A percentile compares a stretch with the other conserved stretches of the same genome.
These are phyloP conservation scores for Rhizoctonia solani DNA, from an alignment of 1,284 basidiomycete species.

Conservation along the genomic window DNA sequence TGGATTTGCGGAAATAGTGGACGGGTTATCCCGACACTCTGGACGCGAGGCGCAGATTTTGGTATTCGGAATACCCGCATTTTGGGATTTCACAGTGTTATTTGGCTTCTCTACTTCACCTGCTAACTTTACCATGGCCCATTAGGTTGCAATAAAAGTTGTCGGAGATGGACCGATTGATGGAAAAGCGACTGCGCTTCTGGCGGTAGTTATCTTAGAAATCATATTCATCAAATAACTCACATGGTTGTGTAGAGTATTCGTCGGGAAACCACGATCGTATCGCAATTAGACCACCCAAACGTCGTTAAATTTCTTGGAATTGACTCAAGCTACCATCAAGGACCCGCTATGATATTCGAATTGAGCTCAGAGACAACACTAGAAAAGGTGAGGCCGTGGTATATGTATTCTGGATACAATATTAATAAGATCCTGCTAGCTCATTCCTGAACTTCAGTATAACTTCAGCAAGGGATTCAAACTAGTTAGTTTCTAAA, in stretches of 20 bases:
- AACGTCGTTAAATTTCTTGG: conserved; percentile 26
- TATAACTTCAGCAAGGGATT: neutral
- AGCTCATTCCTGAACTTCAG: neutral
- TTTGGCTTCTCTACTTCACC: too few relatives aligned
- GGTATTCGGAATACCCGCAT: too few relatives aligned
- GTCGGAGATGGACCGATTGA: too few relatives aligned
- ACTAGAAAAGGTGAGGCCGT: neutral
- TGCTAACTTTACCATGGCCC: too few relatives aligned
- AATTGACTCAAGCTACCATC: neutral
- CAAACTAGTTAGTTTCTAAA: neutral
- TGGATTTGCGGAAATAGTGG: too few relatives aligned
- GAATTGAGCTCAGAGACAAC: neutral
- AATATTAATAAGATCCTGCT: neutral
- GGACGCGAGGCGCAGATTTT: too few relatives aligned
- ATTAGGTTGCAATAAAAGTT: too few relatives aligned
- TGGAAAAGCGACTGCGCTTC: neutral
- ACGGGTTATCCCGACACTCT: too few relatives aligned
- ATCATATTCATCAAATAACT: neutral
- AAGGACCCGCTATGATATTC: conserved; percentile 9
- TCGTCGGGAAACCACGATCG: conserved; percentile 17
- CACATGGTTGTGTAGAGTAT: conserved; percentile 1
- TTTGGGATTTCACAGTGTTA: too few relatives aligned
- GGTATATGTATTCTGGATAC: neutral
- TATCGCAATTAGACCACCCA: conserved; percentile 19
- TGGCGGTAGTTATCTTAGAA: neutral